These are phyloP conservation scores for Cucumis hystrix DNA, from an alignment of 306 rosid genomes.

Conservation along the genomic window DNA sequence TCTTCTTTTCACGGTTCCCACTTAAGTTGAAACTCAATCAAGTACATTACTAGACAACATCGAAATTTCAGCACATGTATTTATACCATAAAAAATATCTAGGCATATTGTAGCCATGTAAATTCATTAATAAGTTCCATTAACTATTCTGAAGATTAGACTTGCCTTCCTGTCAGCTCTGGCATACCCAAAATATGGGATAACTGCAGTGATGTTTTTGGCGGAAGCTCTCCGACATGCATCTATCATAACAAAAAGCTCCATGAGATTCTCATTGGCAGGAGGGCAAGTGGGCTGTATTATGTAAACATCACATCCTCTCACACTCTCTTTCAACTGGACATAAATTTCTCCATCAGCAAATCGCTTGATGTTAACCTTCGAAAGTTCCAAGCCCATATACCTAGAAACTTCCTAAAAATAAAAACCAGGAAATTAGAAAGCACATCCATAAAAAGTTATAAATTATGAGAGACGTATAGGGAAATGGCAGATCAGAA, in stretches of 20 bases:
- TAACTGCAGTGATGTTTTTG: slow-evolving; percentile 76
- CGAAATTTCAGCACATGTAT: background rate
- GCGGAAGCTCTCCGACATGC: slow-evolving; percentile 97
- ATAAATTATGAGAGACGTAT: background rate
- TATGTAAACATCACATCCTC: slow-evolving; percentile 84
- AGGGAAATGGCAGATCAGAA: background rate
- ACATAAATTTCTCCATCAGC: slow-evolving; percentile 95
- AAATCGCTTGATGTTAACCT: slow-evolving; percentile 69
- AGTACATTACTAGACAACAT: background rate
- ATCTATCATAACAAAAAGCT: slow-evolving; percentile 78
- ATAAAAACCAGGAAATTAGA: background rate
- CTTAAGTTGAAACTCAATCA: background rate
- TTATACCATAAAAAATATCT: background rate
- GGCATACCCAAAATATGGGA: slow-evolving; percentile 97
- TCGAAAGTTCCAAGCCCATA: slow-evolving; percentile 86
- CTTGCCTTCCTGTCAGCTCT: slow-evolving; percentile 96
- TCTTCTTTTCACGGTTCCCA: background rate
- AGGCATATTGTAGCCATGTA: background rate
- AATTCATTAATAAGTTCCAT: background rate
- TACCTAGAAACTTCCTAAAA: slow-evolving; percentile 76
- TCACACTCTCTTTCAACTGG: slow-evolving; percentile 92
- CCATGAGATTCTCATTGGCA: slow-evolving; percentile 95
- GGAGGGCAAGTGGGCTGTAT: slow-evolving; percentile 91
- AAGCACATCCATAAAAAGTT: background rate
- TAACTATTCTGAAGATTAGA: background rate